These are phyloP conservation scores for Fusarium sacchari DNA, from an alignment of 2,329 filamentous ascomycete species.

Conservation along the genomic window DNA sequence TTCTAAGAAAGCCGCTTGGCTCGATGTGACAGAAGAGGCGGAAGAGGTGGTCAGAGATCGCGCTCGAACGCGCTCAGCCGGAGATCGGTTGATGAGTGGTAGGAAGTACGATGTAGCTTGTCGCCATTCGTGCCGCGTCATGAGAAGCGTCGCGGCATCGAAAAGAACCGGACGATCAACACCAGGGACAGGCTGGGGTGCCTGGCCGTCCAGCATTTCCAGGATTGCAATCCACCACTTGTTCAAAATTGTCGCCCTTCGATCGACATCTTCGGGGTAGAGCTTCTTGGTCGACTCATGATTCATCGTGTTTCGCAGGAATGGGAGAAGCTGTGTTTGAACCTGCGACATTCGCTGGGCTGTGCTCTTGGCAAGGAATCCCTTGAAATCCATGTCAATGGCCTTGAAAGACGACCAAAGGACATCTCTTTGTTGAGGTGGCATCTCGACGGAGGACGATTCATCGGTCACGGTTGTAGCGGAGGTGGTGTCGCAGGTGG, in stretches of 20 bases:
- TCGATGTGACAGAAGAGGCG: conserved; percentile 73
- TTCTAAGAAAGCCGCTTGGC: conserved; percentile 63
- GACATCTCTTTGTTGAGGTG: conserved; percentile 58
- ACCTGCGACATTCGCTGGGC: conserved; percentile 80
- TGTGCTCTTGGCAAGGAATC: conserved; percentile 77
- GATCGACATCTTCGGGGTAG: conserved; percentile 83
- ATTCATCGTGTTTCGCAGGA: conserved; percentile 74
- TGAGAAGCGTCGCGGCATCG: conserved; percentile 81
- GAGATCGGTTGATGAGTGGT: conserved; percentile 66
- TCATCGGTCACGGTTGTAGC: conserved; percentile 54
- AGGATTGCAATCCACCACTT: conserved; percentile 90
- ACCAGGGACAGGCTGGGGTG: conserved; percentile 77
- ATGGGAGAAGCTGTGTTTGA: conserved; percentile 77
- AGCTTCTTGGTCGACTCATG: conserved; percentile 73
- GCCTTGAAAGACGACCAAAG: conserved; percentile 66
- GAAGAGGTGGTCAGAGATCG: conserved; percentile 62
- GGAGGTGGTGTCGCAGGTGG: conserved; percentile 52
- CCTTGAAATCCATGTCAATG: conserved; percentile 59
- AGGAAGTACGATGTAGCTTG: conserved; percentile 74
- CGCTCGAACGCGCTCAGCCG: conserved; percentile 56
- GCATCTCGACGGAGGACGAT: conserved; percentile 58
- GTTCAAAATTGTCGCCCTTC: conserved; percentile 80
- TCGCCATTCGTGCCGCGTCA: conserved; percentile 91
- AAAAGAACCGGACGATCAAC: conserved; percentile 85
- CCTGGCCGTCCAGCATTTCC: conserved; percentile 79